These are phyloP conservation scores for Aspergillus ruber DNA, from an alignment of 2,329 filamentous ascomycete genomes.

Conservation along the genomic window DNA sequence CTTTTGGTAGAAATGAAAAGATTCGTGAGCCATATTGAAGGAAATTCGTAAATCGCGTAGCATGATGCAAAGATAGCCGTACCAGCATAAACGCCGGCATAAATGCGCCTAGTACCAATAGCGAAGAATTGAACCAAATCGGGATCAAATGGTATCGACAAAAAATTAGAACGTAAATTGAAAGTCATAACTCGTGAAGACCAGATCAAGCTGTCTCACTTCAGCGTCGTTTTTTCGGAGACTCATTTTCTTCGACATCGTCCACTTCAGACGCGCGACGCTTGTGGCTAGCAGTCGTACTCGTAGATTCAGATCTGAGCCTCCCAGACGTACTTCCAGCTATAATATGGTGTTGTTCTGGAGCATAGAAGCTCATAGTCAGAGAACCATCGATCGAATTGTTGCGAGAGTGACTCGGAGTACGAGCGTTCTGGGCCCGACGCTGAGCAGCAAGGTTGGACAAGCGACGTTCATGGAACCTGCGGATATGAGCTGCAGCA, in stretches of 20 bases:
- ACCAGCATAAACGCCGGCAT: too few relatives aligned
- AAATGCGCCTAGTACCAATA: too few relatives aligned
- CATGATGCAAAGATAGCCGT: too few relatives aligned
- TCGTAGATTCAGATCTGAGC: neutral
- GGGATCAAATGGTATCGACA: too few relatives aligned
- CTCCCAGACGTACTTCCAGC: neutral
- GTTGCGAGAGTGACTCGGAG: neutral
- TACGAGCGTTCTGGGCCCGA: neutral
- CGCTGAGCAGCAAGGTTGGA: neutral
- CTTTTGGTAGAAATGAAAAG: too few relatives aligned
- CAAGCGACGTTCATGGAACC: neutral
- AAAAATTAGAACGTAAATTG: neutral
- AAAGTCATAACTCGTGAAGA: neutral
- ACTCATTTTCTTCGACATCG: conserved; percentile 2
- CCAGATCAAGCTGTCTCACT: neutral
- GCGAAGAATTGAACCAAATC: too few relatives aligned
- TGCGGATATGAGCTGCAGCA: neutral
- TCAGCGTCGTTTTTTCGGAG: conserved; percentile 3
- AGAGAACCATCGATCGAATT: neutral
- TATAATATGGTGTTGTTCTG: neutral
- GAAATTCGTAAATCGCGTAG: too few relatives aligned
- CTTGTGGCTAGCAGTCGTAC: conserved; percentile 2
- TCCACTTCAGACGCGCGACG: conserved; percentile 5
- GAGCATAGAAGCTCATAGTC: neutral
- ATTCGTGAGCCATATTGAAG: too few relatives aligned